Evolutionary conservation across 768 basidiomycete genomes (phyloP).

Genomic region (Rhizopogon sp.): DNA sequence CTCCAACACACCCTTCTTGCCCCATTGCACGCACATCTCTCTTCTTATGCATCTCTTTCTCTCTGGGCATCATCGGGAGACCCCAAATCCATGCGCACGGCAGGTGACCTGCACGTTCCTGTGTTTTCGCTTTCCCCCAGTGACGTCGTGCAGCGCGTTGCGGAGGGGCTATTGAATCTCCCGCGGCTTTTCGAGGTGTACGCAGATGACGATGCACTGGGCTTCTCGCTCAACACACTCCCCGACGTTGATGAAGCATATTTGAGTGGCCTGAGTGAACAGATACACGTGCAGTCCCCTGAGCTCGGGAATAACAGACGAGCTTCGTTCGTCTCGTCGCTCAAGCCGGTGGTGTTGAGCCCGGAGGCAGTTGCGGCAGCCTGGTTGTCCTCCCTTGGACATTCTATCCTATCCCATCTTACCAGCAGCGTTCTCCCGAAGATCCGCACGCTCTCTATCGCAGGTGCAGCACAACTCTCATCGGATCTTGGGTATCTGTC

Average conservation of each 20-base stretch:
- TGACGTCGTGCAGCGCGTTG: conserved; percentile 81
- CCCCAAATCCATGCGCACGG: conserved; percentile 34
- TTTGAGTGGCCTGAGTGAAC: conserved; percentile 43
- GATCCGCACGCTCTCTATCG: conserved; percentile 54
- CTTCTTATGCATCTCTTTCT: conserved; percentile 60
- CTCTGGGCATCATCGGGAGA: conserved; percentile 59
- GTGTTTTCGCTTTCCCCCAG: conserved; percentile 92
- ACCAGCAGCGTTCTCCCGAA: conserved; percentile 65
- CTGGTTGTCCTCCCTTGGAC: conserved; percentile 90
- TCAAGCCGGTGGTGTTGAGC: conserved; percentile 39
- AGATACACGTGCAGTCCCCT: conserved; percentile 20
- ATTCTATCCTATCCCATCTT: conserved; percentile 71
- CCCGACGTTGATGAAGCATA: conserved; percentile 62
- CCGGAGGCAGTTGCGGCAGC: conserved; percentile 83
- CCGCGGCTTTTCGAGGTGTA: conserved; percentile 93
- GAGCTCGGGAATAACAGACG: conserved; percentile 33
- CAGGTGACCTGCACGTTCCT: conserved; percentile 55
- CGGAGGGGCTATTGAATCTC: conserved; percentile 92
- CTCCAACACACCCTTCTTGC: conserved; percentile 82
- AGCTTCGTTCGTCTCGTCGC: conserved; percentile 31
- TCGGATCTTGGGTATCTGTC: conserved; percentile 87
- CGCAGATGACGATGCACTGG: conserved; percentile 84
- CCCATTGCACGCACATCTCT: conserved; percentile 72
- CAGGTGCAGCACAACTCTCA: conserved; percentile 78
- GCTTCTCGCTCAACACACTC: conserved; percentile 81